phyloP scores from a whole-genome alignment of 768 basidiomycete species.

The Hebeloma cylindrosporum region DNA sequence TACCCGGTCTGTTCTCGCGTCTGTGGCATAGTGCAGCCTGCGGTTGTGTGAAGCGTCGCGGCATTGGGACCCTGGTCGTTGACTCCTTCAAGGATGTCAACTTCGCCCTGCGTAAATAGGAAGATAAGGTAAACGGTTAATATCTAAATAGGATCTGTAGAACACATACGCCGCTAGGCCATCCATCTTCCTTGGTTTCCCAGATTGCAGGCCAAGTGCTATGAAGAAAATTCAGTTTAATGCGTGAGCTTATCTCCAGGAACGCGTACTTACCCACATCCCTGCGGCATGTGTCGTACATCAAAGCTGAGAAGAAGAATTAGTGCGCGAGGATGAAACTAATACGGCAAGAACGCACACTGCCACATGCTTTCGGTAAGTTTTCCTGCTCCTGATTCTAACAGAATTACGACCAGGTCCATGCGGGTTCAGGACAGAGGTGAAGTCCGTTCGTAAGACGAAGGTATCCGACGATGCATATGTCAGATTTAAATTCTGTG shows the following conservation, averaged over 20 bases:
- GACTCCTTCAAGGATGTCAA: constrained; percentile 39
- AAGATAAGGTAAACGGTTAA: too few relatives aligned
- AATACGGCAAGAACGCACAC: constrained; percentile 50
- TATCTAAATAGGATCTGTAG: not conserved
- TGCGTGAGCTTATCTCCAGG: not conserved
- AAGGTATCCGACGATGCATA: constrained; percentile 48
- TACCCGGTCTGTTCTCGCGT: constrained; percentile 45
- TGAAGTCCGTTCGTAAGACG: constrained; percentile 52
- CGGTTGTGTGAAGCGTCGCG: constrained; percentile 32
- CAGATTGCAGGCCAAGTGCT: constrained; percentile 51
- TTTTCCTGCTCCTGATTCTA: constrained; percentile 49
- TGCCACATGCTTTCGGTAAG: constrained; percentile 50
- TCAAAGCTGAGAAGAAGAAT: constrained; percentile 26
- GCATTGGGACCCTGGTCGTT: constrained; percentile 34
- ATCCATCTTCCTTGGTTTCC: constrained; percentile 46
- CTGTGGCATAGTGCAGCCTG: constrained; percentile 30
- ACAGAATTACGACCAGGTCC: constrained; percentile 55
- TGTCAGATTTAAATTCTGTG: constrained; percentile 51
- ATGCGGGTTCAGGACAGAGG: constrained; percentile 40
- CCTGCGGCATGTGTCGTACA: constrained; percentile 35
- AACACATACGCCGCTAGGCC: constrained; percentile 40
- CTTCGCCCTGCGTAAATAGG: constrained; percentile 31
- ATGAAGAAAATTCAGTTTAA: not conserved
- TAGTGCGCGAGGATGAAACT: not conserved
- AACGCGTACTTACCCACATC: constrained; percentile 27